Evolutionary conservation across 768 basidiomycete species (phyloP).

Genomic region (Russula emetica): DNA sequence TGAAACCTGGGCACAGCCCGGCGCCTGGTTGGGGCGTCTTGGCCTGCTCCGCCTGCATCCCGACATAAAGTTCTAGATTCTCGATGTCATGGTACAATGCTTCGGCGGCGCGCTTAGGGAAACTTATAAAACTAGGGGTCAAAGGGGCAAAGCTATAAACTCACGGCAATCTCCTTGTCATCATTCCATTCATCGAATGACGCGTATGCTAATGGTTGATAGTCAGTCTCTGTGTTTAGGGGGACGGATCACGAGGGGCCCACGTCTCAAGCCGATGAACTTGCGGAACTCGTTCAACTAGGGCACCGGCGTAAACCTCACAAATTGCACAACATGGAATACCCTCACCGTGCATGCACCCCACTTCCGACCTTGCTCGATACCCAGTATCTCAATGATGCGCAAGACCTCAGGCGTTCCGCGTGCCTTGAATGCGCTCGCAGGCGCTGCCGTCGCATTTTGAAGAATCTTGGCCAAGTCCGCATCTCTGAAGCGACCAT

Average conservation of each 20-base stretch:
- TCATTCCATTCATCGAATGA: constrained; percentile 39
- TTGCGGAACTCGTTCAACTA: constrained; percentile 37
- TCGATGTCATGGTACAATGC: constrained; percentile 68
- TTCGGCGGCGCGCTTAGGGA: constrained; percentile 52
- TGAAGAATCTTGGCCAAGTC: constrained; percentile 62
- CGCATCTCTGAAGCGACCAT: constrained; percentile 50
- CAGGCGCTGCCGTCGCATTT: constrained; percentile 53
- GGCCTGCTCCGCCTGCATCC: constrained; percentile 55
- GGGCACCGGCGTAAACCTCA: neutral
- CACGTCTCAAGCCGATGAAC: constrained; percentile 67
- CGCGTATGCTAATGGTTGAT: constrained; percentile 14
- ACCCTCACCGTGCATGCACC: constrained; percentile 61
- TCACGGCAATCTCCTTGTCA: constrained; percentile 30
- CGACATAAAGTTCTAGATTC: constrained; percentile 70
- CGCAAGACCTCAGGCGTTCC: constrained; percentile 63
- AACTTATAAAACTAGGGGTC: constrained; percentile 1
- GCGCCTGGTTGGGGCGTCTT: constrained; percentile 63
- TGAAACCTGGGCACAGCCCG: constrained; percentile 78
- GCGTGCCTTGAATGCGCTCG: constrained; percentile 64
- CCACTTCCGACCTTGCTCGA: constrained; percentile 63
- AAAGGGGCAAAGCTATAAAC: neutral
- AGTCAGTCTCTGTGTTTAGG: neutral
- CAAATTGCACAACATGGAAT: neutral
- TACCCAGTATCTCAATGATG: constrained; percentile 64
- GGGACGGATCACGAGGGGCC: constrained; percentile 10